Conservation (phyloP, 2,329 filamentous ascomycete genomes). For the Verticillium zaregamsianum region DNA sequence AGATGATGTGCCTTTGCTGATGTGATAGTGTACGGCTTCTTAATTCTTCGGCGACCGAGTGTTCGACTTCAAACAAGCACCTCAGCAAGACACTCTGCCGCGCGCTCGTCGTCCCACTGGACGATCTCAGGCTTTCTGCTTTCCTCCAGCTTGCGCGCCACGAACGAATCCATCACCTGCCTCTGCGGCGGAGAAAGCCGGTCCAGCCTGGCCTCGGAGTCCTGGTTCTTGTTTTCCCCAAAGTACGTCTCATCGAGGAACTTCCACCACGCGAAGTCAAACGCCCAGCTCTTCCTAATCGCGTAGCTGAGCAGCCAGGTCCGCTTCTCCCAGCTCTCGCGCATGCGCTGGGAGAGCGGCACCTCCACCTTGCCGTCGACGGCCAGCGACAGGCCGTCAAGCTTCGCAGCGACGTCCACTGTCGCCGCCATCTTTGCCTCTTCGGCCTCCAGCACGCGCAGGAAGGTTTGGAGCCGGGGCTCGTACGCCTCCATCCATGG, state of each 20-base stretch:
- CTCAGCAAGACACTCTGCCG: neutral
- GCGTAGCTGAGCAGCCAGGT: conserved; percentile 29
- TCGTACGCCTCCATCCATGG: conserved; percentile 27
- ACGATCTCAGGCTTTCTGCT: conserved; percentile 7
- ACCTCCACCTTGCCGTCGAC: neutral
- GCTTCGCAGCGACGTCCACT: neutral
- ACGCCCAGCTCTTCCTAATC: conserved; percentile 30
- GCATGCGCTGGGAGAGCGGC: conserved; percentile 18
- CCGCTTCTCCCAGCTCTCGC: conserved; percentile 28
- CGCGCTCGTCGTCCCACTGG: conserved; percentile 11
- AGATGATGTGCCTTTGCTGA: too few relatives aligned
- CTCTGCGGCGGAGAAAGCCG: conserved; percentile 12
- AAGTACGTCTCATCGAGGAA: conserved; percentile 30
- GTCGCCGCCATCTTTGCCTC: conserved; percentile 17
- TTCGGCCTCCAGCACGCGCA: conserved; percentile 24
- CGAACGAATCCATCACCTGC: conserved; percentile 21
- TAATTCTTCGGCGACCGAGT: neutral
- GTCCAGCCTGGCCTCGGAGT: conserved; percentile 16
- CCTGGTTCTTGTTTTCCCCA: conserved; percentile 16
- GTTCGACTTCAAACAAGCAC: neutral
- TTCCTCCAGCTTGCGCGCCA: conserved; percentile 11
- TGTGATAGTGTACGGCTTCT: too few relatives aligned
- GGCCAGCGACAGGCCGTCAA: neutral
- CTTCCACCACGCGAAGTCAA: conserved; percentile 32
- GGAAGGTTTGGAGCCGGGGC: conserved; percentile 24